Base-by-base conservation (phyloP, 345 rosid genomes). In the Aquilaria malaccensis region DNA sequence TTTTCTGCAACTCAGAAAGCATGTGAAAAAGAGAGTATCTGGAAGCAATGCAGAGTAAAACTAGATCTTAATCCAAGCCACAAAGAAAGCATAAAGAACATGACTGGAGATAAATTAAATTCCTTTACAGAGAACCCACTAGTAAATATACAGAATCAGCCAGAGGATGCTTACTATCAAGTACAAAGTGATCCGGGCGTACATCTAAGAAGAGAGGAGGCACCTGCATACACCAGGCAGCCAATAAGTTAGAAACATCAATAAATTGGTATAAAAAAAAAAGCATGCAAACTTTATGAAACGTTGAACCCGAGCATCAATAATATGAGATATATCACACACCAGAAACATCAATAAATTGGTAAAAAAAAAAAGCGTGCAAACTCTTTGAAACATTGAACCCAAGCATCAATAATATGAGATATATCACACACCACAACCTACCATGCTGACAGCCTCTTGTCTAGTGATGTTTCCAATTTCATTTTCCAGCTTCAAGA, bases 391-490 rank as follows among this genome's bases (percentile, higher is more conserved):
- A 52, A 49, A n/a, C 13, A 50, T n/a, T 2, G 48, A 14, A 55
- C 60, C 13, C 37, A 7, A 51, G 51, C 11, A 22, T 41, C 48
- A 54, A 37, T 48, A 45, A 14, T 32, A 54, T 66, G 59, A 2
- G 22, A 22, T 22, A 22, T 22, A 5, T 9, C 43, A 37, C 43
- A 37, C 5, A 37, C 43, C 43, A 61, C 9, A 52, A 56, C 90
- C 66, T 76, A 94, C 97, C 95, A 90, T 94, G 84, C 99, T 90
- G 62, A 90, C 99, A 59, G 99, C 89, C 75, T 90, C 96, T 74
- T 94, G 99, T 70, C 99, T 82, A 50, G 93, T 94, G 65, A 94
- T 88, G 77, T 90, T 94, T 65, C 97, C 97, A 33, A 81, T 83
- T 82, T 94, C 99, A 74, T 90, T 88, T 81, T 88, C 97, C 58